phyloP scores from a whole-genome alignment of 805 yeast genomes.

The Ogataea nonfermentans region DNA sequence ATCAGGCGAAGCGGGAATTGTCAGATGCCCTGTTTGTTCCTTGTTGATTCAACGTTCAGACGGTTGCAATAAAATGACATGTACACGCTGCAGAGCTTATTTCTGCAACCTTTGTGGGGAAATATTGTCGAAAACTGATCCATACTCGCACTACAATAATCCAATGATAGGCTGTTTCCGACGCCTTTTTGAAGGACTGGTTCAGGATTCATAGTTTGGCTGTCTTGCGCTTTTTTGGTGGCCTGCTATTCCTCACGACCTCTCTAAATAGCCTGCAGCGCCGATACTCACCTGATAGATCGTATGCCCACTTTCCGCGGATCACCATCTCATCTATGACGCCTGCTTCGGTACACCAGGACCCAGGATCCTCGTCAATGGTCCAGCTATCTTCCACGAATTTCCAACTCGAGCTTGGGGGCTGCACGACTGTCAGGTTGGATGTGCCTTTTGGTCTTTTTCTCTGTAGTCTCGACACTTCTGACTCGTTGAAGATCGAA shows the following conservation, averaged over 20 bases:
- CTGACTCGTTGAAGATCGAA: conserved; percentile 51
- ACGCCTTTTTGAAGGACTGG: conserved; percentile 52
- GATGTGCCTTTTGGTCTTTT: conserved; percentile 66
- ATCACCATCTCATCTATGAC: conserved; percentile 32
- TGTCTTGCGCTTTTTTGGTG: conserved; percentile 2
- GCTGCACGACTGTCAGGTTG: conserved; percentile 50
- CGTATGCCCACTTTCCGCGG: conserved; percentile 50
- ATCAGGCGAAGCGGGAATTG: conserved; percentile 41
- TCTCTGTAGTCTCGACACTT: conserved; percentile 43
- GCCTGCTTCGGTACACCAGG: conserved; percentile 52
- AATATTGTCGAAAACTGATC: conserved; percentile 38
- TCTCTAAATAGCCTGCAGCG: conserved; percentile 56
- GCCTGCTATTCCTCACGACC: conserved; percentile 47
- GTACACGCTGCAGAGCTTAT: conserved; percentile 44
- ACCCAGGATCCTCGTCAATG: conserved; percentile 51
- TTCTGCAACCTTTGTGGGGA: conserved; percentile 59
- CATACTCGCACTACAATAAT: conserved; percentile 53
- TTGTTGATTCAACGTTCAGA: conserved; percentile 51
- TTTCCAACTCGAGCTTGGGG: conserved; percentile 70
- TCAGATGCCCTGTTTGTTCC: conserved; percentile 52
- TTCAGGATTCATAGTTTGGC: conserved; percentile 25
- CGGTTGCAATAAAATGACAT: conserved; percentile 66
- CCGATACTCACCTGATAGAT: conserved; percentile 48
- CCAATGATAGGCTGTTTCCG: conserved; percentile 44
- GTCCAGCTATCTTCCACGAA: conserved; percentile 66